These are phyloP conservation scores for Eucalyptus paniculata DNA, from an alignment of 345 rosid genomes.

Conservation along the genomic window DNA sequence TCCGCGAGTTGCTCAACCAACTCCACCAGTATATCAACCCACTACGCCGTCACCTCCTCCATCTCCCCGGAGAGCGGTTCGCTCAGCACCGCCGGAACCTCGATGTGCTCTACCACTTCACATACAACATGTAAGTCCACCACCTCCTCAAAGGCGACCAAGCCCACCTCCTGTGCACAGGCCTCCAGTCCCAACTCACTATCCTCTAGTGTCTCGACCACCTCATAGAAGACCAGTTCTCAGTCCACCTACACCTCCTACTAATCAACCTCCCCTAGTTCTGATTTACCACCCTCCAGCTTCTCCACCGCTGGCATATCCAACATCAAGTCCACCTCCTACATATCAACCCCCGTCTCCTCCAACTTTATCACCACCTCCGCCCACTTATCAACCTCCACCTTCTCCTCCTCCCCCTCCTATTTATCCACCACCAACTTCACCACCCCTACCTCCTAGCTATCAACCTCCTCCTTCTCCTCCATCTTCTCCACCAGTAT, in stretches of 20 bases:
- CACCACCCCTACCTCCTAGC: background rate
- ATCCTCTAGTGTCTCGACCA: background rate
- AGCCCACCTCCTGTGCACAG: background rate
- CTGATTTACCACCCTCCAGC: background rate
- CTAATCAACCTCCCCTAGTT: background rate
- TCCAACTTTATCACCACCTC: background rate
- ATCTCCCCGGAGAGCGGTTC: background rate
- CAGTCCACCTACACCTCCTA: background rate
- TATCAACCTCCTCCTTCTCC: background rate
- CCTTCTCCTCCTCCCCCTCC: background rate
- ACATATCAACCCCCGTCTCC: background rate
- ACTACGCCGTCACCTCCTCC: background rate
- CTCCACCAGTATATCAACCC: background rate
- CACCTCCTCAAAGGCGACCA: background rate
- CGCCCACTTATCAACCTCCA: background rate
- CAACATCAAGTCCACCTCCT: background rate
- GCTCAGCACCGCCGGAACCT: background rate
- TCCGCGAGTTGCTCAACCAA: background rate
- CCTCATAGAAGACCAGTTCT: background rate
- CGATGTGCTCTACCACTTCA: background rate
- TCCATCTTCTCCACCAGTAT: background rate
- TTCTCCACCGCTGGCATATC: background rate
- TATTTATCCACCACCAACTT: background rate
- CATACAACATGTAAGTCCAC: background rate
- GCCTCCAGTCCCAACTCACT: background rate